Base-by-base conservation (phyloP, 1,139 yeast species). In the Kodamaea derodonti region DNA sequence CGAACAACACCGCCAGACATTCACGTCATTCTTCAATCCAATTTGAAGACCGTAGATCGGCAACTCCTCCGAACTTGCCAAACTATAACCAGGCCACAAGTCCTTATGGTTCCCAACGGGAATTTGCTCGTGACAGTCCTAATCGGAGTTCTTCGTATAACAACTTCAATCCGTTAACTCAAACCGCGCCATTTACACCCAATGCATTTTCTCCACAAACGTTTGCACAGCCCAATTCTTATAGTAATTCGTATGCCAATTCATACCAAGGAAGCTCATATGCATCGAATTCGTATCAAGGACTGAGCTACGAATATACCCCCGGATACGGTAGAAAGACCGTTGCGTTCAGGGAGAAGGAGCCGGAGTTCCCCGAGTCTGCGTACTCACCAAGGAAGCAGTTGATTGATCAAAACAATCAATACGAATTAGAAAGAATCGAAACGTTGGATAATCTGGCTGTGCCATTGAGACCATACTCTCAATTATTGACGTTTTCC, bases 301-400 rank as follows among this genome's bases (percentile, higher is more conserved):
- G 22, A 18, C 6, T 6, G 6, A 7, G 9, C 22, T 18, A 18
- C 22, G 22, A 18, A 6, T 18, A 6, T 6, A 18, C 6, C 22
- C 22, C 22, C 22, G 6, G 9, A 6, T 6, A 9, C 6, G 22
- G 22, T 7, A 18, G 22, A 18, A 64, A 62, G 36, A 51, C 65
- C 0, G 71, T 64, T 9, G 60, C 64, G 2, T 65, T 65, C 37
- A 48, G 56, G 29, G 69, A 65, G 28, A 41, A 43, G 17, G 69
- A 62, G 39, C 62, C 69, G 12, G 70, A 65, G 37, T 61, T 45
- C 38, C 69, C 69, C 1, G 55, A 58, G 14, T 52, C 40, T 27
- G 54, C 60, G 12, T 63, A 60, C 43, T 49, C 53, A 31, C 65
- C 65, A 4, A 46, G 53, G 7, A 56, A 54, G 33, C 46, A 46